Evolutionary conservation across 2,329 filamentous ascomycete species (phyloP).

Genomic region (Fusarium sp.): DNA sequence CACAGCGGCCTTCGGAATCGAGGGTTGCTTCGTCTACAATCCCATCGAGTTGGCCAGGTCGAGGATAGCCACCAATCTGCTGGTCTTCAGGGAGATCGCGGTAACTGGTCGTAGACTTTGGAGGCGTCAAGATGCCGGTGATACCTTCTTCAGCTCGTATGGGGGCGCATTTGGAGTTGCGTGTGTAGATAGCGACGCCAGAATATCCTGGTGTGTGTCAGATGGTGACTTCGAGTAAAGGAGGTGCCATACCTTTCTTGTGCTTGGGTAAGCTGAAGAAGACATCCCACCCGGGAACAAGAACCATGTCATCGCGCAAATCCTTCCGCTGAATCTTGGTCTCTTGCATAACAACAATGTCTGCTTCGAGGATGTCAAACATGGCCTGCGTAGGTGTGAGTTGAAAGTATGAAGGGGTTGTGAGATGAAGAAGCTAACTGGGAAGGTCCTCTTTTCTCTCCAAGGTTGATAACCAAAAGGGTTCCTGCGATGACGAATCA

Average conservation of each 20-base stretch:
- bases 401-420: background rate
- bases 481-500: conserved; percentile 67
- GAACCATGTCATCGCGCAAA: conserved; percentile 93
- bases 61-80: conserved; percentile 92
- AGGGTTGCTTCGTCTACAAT: conserved; percentile 78
- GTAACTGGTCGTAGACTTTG: conserved; percentile 79
- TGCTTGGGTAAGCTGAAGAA: conserved; percentile 94
- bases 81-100: conserved; percentile 80
- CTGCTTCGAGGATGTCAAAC: conserved; percentile 93
- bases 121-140: conserved; percentile 82
- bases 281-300: conserved; percentile 95
- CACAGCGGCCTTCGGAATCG: conserved; percentile 92
- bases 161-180: conserved; percentile 87
- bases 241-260: conserved; percentile 80
- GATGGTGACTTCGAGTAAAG: background rate
- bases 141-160: conserved; percentile 96
- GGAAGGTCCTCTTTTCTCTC: conserved; percentile 78
- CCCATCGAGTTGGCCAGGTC: conserved; percentile 74
- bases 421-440: conserved; percentile 61
- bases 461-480: conserved; percentile 90
- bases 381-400: conserved; percentile 72
- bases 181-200: conserved; percentile 94
- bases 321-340: conserved; percentile 97
- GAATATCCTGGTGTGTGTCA: conserved; percentile 79
- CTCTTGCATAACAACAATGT: conserved; percentile 96